A percentile compares a stretch with the other conserved stretches of the same genome.
Evolutionary conservation across 1,139 yeast species (phyloP).

Genomic region (Suhomyces bokatorum): DNA sequence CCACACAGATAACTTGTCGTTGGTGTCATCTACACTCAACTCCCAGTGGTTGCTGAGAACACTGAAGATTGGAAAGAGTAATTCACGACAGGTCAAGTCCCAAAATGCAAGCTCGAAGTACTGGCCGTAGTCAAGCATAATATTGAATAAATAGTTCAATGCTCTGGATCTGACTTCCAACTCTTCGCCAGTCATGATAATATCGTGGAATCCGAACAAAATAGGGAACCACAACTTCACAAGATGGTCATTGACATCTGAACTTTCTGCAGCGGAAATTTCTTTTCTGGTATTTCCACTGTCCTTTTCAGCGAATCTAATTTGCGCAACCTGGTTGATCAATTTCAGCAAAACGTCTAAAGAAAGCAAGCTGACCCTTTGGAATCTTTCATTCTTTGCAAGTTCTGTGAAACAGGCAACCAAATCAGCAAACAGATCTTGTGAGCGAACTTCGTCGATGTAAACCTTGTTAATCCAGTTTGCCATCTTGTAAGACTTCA

Average conservation of each 20-base stretch:
- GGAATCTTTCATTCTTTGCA: slow-evolving; percentile 82
- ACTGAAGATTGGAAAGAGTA: slow-evolving; percentile 87
- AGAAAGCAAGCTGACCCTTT: slow-evolving; percentile 76
- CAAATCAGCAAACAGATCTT: slow-evolving; percentile 73
- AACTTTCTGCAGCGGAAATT: slow-evolving; percentile 10
- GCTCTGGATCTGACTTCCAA: slow-evolving; percentile 93
- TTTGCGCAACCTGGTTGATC: slow-evolving; percentile 57
- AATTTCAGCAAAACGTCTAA: slow-evolving; percentile 72
- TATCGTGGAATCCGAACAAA: slow-evolving; percentile 79
- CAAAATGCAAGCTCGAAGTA: slow-evolving; percentile 76
- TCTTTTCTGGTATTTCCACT: slow-evolving; percentile 17
- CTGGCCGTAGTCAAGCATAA: slow-evolving; percentile 75
- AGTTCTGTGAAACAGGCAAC: slow-evolving; percentile 77
- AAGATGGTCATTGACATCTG: slow-evolving; percentile 37
- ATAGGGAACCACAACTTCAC: slow-evolving; percentile 75
- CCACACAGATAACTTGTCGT: slow-evolving; percentile 93
- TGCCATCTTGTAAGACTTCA: slow-evolving; percentile 63
- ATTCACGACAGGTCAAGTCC: slow-evolving; percentile 74
- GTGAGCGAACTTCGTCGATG: slow-evolving; percentile 62
- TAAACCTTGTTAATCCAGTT: slow-evolving; percentile 63
- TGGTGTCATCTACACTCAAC: slow-evolving; percentile 57
- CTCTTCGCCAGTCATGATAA: slow-evolving; percentile 92
- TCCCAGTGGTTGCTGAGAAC: slow-evolving; percentile 79
- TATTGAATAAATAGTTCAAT: slow-evolving; percentile 75
- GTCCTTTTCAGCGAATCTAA: slow-evolving; percentile 25